Conservation (phyloP, 345 rosid genomes). For the Ceriops tagal region DNA sequence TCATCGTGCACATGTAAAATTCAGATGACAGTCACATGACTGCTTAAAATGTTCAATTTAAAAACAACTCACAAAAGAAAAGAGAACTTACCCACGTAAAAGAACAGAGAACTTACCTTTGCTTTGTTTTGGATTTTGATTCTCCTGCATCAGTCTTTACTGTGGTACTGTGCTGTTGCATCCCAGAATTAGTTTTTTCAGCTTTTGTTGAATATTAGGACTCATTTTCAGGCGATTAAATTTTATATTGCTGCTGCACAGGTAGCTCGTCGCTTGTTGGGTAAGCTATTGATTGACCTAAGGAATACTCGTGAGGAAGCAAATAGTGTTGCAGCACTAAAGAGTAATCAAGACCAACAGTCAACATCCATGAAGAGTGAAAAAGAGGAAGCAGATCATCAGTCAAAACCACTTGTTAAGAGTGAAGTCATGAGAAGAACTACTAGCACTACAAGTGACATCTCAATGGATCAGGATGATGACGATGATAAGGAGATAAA, state of each 20-base stretch:
- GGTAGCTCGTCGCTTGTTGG: constrained; percentile 95
- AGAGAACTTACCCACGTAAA: neutral
- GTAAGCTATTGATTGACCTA: constrained; percentile 91
- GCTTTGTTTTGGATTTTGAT: constrained; percentile 2
- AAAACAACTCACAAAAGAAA: too few species aligned
- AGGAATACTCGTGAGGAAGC: constrained; percentile 99
- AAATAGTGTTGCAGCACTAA: constrained; percentile 76
- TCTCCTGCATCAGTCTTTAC: neutral
- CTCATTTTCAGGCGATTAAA: neutral
- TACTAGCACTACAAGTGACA: constrained; percentile 50
- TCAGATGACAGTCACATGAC: neutral
- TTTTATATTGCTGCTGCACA: constrained; percentile 23
- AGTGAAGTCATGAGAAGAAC: constrained; percentile 62
- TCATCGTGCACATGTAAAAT: neutral
- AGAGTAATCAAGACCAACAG: constrained; percentile 62
- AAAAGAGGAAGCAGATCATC: constrained; percentile 53
- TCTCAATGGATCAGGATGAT: constrained; percentile 68
- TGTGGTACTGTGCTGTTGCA: neutral
- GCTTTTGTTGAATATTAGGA: neutral
- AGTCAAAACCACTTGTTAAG: constrained; percentile 45
- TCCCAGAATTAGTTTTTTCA: neutral
- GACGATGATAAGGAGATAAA: constrained; percentile 92
- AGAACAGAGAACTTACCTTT: neutral
- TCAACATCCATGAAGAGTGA: constrained; percentile 39
- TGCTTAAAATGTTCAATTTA: neutral